These are phyloP conservation scores for Hansenula sp. DNA, from an alignment of 1,139 yeast genomes.

Conservation along the genomic window DNA sequence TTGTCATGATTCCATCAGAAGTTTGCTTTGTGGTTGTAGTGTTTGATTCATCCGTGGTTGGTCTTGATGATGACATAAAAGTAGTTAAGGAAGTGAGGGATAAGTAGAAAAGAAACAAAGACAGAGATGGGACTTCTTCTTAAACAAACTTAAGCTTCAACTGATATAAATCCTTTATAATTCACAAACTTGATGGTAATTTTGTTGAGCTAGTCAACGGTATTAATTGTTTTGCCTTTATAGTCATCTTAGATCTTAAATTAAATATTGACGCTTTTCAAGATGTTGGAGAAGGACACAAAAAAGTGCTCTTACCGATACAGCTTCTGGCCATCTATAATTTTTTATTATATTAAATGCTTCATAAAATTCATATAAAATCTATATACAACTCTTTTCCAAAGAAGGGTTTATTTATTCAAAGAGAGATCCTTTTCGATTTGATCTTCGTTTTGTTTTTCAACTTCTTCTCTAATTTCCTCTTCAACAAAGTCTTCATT, in stretches of 20 bases:
- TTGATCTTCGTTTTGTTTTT: slow-evolving; percentile 2
- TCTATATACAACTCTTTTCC: no score
- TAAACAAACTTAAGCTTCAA: no score
- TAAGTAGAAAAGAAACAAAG: not conserved
- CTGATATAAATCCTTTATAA: no score
- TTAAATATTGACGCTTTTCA: not conserved
- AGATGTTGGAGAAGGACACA: not conserved
- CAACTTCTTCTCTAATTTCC: slow-evolving; percentile 1
- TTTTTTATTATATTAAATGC: no score
- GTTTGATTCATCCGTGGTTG: not conserved
- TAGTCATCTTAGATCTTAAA: no score
- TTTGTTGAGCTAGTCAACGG: no score
- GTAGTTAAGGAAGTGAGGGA: not conserved
- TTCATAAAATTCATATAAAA: not conserved
- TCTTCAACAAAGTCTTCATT: slow-evolving; percentile 1
- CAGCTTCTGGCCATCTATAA: no score
- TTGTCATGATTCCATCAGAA: not conserved
- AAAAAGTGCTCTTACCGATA: no score
- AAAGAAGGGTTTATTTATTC: not conserved
- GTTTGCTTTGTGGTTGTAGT: not conserved
- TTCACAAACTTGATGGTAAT: no score
- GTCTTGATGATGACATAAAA: not conserved
- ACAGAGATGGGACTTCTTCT: no score
- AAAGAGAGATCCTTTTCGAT: slow-evolving; percentile 4
- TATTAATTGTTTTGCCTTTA: no score